These are phyloP conservation scores for Claviceps arundinis DNA, from an alignment of 2,329 filamentous ascomycete species.

Conservation along the genomic window DNA sequence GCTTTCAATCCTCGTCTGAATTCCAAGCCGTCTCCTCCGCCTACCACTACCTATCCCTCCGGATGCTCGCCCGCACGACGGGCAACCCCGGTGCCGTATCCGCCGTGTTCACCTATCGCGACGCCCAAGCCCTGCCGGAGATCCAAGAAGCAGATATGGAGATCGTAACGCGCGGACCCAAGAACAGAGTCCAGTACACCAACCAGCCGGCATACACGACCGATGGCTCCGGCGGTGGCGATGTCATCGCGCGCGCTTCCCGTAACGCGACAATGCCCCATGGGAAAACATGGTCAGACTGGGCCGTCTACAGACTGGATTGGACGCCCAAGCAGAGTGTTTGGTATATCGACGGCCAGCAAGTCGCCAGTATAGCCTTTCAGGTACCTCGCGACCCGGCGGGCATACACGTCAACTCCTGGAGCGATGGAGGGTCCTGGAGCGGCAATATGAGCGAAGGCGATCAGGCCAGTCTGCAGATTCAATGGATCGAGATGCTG, in stretches of 20 bases:
- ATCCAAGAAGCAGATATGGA: constrained; percentile 31
- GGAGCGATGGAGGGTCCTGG: constrained; percentile 48
- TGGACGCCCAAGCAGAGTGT: constrained; percentile 28
- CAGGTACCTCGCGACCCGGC: constrained; percentile 40
- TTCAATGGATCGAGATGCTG: constrained; percentile 50
- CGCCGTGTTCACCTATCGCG: constrained; percentile 39
- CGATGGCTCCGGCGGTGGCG: constrained; percentile 16
- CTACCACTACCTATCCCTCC: constrained; percentile 23
- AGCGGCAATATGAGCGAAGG: constrained; percentile 42
- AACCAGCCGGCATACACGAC: constrained; percentile 41
- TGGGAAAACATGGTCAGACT: constrained; percentile 34
- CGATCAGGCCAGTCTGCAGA: constrained; percentile 39
- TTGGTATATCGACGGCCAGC: constrained; percentile 41
- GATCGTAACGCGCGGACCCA: constrained; percentile 33
- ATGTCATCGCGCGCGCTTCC: constrained; percentile 33
- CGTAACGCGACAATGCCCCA: constrained; percentile 32
- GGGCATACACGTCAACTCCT: constrained; percentile 44
- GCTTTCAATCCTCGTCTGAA: constrained; percentile 35
- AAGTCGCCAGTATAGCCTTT: constrained; percentile 39
- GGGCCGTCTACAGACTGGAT: constrained; percentile 37
- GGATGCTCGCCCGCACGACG: constrained; percentile 37
- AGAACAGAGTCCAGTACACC: constrained; percentile 38
- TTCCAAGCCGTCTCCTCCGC: constrained; percentile 24
- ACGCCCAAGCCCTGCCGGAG: constrained; percentile 19
- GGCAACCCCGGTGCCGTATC: constrained; percentile 36